Evolutionary conservation across 2,329 filamentous ascomycete genomes (phyloP).

Genomic region (Monilinia laxa): DNA sequence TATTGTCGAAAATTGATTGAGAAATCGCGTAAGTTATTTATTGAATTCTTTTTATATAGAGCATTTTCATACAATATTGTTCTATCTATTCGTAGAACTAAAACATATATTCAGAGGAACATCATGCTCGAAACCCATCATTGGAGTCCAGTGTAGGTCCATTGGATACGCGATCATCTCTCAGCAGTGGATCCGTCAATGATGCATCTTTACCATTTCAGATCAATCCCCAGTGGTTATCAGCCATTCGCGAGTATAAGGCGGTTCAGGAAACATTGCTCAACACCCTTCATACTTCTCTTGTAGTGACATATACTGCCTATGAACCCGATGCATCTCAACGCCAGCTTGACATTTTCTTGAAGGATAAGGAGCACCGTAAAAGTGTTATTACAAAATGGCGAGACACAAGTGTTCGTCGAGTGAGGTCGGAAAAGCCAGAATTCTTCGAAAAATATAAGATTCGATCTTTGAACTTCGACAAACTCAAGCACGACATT

Average conservation of each 20-base stretch:
- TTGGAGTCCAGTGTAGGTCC: slow-evolving; percentile 32
- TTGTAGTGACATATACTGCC: slow-evolving; percentile 48
- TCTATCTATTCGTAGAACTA: neutral
- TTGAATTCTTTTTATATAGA: neutral
- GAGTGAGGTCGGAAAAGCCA: slow-evolving; percentile 47
- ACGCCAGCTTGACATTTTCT: slow-evolving; percentile 46
- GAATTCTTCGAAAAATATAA: slow-evolving; percentile 49
- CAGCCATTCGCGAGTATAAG: slow-evolving; percentile 49
- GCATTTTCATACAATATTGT: neutral
- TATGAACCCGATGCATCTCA: slow-evolving; percentile 48
- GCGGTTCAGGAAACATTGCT: slow-evolving; percentile 45
- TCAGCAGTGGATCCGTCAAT: slow-evolving; percentile 30
- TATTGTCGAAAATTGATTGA: slow-evolving; percentile 46
- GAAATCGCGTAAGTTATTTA: slow-evolving; percentile 43
- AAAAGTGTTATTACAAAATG: slow-evolving; percentile 47
- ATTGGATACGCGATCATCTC: slow-evolving; percentile 32
- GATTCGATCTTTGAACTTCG: slow-evolving; percentile 50
- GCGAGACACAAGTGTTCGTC: slow-evolving; percentile 48
- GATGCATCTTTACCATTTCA: slow-evolving; percentile 36
- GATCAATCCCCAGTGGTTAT: slow-evolving; percentile 40
- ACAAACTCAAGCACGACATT: slow-evolving; percentile 47
- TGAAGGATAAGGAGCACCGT: slow-evolving; percentile 46
- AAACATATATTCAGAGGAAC: slow-evolving; percentile 26
- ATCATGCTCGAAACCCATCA: slow-evolving; percentile 28
- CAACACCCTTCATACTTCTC: slow-evolving; percentile 45